These are phyloP conservation scores for Pseudocercospora fuligena DNA, from an alignment of 2,329 filamentous ascomycete species.

Conservation along the genomic window DNA sequence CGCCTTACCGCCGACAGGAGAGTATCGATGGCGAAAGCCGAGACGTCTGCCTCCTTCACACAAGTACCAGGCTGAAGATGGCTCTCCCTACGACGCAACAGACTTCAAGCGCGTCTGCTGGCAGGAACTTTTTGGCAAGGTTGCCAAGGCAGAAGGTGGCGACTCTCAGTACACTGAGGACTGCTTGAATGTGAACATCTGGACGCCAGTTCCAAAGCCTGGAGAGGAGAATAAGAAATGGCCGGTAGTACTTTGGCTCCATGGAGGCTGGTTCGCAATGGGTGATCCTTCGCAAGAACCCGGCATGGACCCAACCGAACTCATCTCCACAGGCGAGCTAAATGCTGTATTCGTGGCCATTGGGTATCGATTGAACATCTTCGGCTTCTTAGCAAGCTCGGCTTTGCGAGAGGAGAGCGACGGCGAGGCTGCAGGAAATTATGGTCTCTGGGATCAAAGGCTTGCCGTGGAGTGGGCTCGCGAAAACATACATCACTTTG, in stretches of 20 bases:
- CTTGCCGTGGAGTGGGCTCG: constrained; percentile 63
- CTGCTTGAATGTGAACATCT: constrained; percentile 43
- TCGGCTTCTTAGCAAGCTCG: constrained; percentile 37
- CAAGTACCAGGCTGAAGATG: background rate
- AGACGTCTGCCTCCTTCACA: constrained; percentile 1
- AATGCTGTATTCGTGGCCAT: constrained; percentile 67
- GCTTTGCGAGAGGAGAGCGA: constrained; percentile 34
- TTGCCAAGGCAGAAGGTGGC: constrained; percentile 15
- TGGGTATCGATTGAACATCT: constrained; percentile 38
- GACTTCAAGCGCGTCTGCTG: constrained; percentile 11
- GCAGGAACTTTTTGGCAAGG: constrained; percentile 76
- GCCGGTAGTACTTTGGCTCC: constrained; percentile 54
- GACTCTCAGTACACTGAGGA: constrained; percentile 35
- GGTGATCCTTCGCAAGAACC: constrained; percentile 44
- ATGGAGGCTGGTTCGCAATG: constrained; percentile 47
- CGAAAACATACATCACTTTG: constrained; percentile 41
- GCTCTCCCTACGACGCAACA: constrained; percentile 6
- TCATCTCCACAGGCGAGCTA: constrained; percentile 56
- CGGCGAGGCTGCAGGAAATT: constrained; percentile 47
- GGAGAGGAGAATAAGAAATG: constrained; percentile 28
- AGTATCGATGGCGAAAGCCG: constrained; percentile 17
- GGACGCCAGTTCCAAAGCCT: constrained; percentile 34
- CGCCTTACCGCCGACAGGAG: constrained; percentile 12
- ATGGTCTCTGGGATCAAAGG: constrained; percentile 59
- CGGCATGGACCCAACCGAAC: constrained; percentile 43